Base-by-base conservation (phyloP, 768 basidiomycete species). In the Mycena filopes region DNA sequence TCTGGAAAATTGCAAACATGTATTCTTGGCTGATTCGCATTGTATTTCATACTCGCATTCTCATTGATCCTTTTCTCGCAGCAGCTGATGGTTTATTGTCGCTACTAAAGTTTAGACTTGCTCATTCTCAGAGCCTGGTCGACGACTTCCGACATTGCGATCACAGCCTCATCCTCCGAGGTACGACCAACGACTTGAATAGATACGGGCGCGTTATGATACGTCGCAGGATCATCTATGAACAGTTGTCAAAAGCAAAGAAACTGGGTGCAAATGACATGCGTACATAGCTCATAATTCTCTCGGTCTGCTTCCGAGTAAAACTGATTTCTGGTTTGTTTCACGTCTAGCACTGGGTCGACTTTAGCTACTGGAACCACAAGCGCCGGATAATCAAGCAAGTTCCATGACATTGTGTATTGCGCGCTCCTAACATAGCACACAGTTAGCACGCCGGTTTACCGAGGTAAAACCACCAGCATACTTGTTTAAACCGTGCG, bases 91-190 rank as follows among this genome's bases (percentile, higher is more conserved):
- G 20, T 21, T 36, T 38, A 40, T 51, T 26, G 13, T 41, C 42
- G 59, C 36, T 10, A 38, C 26, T 36, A 23, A 50, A 51, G 46
- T 38, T 49, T 56, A 26, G 38, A n/a, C 41, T 46, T 46, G 1
- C 23, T 43, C 23, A 66, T 68, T 66, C 81, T 84, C 62, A 89
- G 74, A 11, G 87, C 88, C 0, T 73, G 73, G 48, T 87, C 88
- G 13, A 91, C 85, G 25, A 93, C 83, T 70, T 91, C 88, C 8
- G 85, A 82, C 85, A 93, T 87, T 0, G 80, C 84, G 55, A 93
- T 83, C 2, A 92, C 84, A 0, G 87, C 92, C 70, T 94, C 92
- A 70, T 94, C 93, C 70, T 93, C 92, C 61, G 87, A 78, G 7
- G 88, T 90, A 46, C 88, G 81, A 3, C 89, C 90, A 11, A 92